These are phyloP conservation scores for Polyporus arcularius DNA, from an alignment of 768 basidiomycete species.

Conservation along the genomic window DNA sequence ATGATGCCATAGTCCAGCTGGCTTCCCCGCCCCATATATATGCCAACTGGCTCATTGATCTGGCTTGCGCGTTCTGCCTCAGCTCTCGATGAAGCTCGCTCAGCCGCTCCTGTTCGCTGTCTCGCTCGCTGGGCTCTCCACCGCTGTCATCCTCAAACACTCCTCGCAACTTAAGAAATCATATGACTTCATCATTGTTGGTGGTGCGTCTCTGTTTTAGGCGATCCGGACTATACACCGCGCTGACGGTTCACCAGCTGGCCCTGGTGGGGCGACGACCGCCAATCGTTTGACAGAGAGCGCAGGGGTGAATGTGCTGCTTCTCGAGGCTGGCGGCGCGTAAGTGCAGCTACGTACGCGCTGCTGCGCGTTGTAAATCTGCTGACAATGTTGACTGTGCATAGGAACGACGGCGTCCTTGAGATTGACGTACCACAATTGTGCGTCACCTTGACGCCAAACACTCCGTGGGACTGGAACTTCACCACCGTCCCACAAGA, in stretches of 20 bases:
- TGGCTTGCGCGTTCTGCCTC: neutral
- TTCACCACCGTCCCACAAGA: constrained; percentile 27
- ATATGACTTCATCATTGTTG: constrained; percentile 1
- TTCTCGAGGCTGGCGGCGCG: neutral
- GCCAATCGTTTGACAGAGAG: neutral
- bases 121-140: neutral
- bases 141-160: neutral
- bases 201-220: neutral
- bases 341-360: neutral
- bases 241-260: neutral
- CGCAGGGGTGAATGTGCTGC: neutral
- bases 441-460: neutral
- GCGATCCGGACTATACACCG: neutral
- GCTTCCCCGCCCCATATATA: too few species aligned
- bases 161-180: neutral
- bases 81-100: neutral
- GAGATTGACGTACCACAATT: neutral
- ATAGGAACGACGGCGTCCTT: neutral
- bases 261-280: neutral
- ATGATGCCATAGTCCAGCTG: too few species aligned
- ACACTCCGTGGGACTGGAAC: constrained; percentile 24
- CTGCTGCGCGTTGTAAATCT: too few species aligned
- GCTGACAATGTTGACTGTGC: neutral
- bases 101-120: neutral
- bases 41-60: too few species aligned